Conservation (phyloP, 2,329 filamentous ascomycete species). For the Orbilia quercus region DNA sequence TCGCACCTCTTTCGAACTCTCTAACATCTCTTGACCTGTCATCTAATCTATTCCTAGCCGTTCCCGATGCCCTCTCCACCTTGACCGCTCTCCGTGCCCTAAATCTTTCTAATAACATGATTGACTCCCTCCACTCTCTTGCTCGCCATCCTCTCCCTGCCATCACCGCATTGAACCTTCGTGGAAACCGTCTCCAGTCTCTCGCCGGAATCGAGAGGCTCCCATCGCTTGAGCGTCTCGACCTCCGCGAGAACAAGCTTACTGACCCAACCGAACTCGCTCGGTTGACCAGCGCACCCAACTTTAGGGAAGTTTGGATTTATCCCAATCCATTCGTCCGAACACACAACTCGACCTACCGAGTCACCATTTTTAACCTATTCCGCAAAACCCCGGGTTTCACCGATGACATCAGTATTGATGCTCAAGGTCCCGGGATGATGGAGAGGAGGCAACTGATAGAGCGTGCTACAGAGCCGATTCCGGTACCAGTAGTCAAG, state of each 20-base stretch:
- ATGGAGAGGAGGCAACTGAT: constrained; percentile 85
- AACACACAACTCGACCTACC: constrained; percentile 80
- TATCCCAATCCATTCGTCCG: constrained; percentile 90
- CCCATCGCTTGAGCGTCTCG: constrained; percentile 86
- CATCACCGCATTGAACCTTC: constrained; percentile 90
- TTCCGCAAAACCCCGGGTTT: constrained; percentile 92
- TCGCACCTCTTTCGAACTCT: constrained; percentile 85
- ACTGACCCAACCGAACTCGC: constrained; percentile 92
- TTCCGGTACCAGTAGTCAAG: constrained; percentile 81
- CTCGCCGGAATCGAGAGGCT: constrained; percentile 90
- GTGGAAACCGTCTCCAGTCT: constrained; percentile 85
- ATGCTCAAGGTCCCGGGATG: constrained; percentile 83
- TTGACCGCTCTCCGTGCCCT: constrained; percentile 88
- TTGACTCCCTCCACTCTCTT: constrained; percentile 89
- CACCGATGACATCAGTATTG: constrained; percentile 88
- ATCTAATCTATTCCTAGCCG: constrained; percentile 89
- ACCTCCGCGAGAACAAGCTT: constrained; percentile 88
- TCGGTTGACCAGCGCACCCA: constrained; percentile 86
- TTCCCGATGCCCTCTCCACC: constrained; percentile 88
- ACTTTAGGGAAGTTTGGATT: constrained; percentile 92
- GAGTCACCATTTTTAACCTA: constrained; percentile 92
- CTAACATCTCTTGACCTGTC: constrained; percentile 93
- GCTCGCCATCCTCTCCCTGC: constrained; percentile 87
- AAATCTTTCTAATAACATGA: constrained; percentile 97
- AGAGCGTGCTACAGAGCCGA: constrained; percentile 80